Conservation (phyloP, 495 filamentous ascomycete genomes). For the Talaromyces stipitatus region DNA sequence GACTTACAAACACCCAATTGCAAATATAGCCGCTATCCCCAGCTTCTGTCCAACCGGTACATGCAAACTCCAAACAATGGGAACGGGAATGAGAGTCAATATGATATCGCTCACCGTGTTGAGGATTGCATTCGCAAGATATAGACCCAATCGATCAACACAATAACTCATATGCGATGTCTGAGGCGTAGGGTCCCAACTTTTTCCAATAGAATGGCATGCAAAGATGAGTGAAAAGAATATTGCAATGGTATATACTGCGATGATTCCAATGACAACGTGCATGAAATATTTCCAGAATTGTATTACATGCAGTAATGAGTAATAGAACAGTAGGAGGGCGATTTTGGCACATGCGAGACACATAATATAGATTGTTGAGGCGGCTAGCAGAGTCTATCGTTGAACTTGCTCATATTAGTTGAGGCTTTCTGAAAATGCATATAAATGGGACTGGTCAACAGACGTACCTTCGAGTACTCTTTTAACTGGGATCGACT, state of each 20-base stretch:
- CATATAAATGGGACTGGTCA: conserved; percentile 10
- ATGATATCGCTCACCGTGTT: conserved; percentile 34
- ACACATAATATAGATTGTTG: conserved; percentile 23
- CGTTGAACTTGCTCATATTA: background rate
- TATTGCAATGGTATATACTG: conserved; percentile 21
- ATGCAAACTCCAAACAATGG: conserved; percentile 15
- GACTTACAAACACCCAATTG: conserved; percentile 20
- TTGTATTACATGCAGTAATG: conserved; percentile 13
- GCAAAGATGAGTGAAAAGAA: conserved; percentile 28
- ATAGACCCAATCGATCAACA: conserved; percentile 21
- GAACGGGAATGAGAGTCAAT: conserved; percentile 27
- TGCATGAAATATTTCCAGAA: conserved; percentile 13
- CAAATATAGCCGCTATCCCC: conserved; percentile 15
- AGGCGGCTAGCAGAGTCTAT: conserved; percentile 16
- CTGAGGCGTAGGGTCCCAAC: conserved; percentile 18
- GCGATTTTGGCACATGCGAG: conserved; percentile 26
- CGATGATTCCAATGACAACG: conserved; percentile 13
- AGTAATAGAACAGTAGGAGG: conserved; percentile 25
- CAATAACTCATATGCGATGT: conserved; percentile 15
- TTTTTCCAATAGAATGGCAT: conserved; percentile 26
- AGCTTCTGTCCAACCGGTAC: conserved; percentile 16
- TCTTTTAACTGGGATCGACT: conserved; percentile 13
- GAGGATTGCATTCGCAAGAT: conserved; percentile 28
- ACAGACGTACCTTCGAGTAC: conserved; percentile 5
- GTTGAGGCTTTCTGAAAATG: background rate